Conservation (phyloP, 2,329 filamentous ascomycete genomes). For the Penicillium sp. region DNA sequence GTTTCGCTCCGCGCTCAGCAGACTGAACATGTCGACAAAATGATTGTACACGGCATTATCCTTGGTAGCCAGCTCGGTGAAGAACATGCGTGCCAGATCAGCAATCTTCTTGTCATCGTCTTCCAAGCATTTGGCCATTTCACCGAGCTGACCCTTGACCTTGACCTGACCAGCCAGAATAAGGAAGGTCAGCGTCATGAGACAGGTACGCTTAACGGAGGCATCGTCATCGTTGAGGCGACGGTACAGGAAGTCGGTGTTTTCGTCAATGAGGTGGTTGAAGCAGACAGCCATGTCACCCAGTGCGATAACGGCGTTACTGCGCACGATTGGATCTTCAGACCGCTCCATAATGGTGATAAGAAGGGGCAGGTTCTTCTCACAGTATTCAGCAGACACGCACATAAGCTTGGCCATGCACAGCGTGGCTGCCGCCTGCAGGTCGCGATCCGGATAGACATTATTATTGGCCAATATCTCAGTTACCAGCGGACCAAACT, state of each 20-base stretch:
- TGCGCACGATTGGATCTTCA: slow-evolving; percentile 83
- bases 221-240: slow-evolving; percentile 81
- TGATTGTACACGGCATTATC: slow-evolving; percentile 99
- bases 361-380: slow-evolving; percentile 81
- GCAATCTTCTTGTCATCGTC: slow-evolving; percentile 92
- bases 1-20: slow-evolving; percentile 74
- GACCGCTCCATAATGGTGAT: slow-evolving; percentile 98
- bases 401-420: slow-evolving; percentile 99
- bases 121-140: slow-evolving; percentile 98
- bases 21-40: slow-evolving; percentile 97
- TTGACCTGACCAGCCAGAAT: slow-evolving; percentile 98
- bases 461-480: slow-evolving; percentile 96
- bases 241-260: slow-evolving; percentile 95
- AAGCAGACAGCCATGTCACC: slow-evolving; percentile 99
- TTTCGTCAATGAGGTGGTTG: slow-evolving; percentile 98
- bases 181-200: slow-evolving; percentile 97
- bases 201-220: slow-evolving; percentile 90
- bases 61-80: slow-evolving; percentile 93
- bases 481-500: slow-evolving; percentile 84
- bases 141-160: slow-evolving; percentile 95
- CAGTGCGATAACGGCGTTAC: slow-evolving; percentile 92
- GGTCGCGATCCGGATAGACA: slow-evolving; percentile 77
- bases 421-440: slow-evolving; percentile 88
- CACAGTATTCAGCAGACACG: slow-evolving; percentile 93
- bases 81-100: slow-evolving; percentile 95